Base-by-base conservation (phyloP, 805 yeast genomes). In the Barnettozyma botsteinii region DNA sequence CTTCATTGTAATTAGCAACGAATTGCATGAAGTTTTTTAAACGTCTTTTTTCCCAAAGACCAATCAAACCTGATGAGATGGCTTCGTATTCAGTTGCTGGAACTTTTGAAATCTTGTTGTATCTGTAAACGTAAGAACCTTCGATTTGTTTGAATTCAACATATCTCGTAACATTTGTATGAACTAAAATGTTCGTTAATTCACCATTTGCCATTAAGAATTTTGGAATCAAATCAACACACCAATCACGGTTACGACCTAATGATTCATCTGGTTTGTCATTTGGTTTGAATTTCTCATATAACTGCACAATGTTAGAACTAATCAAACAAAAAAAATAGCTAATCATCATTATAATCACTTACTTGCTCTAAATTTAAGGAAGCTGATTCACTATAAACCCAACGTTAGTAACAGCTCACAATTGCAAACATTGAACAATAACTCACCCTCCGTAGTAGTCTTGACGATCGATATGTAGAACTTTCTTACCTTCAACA, bases 201-300 rank as follows among this genome's bases (percentile, higher is more conserved):
- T 91, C 98, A 31, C 98, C 98, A 59, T 88, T 86, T 40, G 97
- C 89, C 98, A 93, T 93, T 52, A 93, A 70, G 53, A 93, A 89
- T 66, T 93, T 93, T 32, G 98, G 98, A 56, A 93, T 87, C 65
- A 93, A 73, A 61, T 93, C 98, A 38, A 93, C 93, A 65, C 94
- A 88, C 97, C 98, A 93, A 62, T 93, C 98, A 49, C 98, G 77
- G 57, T 87, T 95, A 56, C 94, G 79, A 37, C 98, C 98, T 47
- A 80, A 75, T 47, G 77, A 73, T 17, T 70, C 71, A 19, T 81
- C 83, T 30, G 86, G 81, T 51, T 72, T 73, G 52, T 74, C 80
- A 9, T 46, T 46, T 24, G 96, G 96, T 60, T 88, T 86, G 73
- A 88, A 89, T 66, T 89, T 89, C 51, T 73, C 65, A 69, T 85